Evolutionary conservation across 2,329 filamentous ascomycete species (phyloP), one percentile per base, ranked within the genome.

Genomic region (Ophiostoma himal-ulmi): DNA sequence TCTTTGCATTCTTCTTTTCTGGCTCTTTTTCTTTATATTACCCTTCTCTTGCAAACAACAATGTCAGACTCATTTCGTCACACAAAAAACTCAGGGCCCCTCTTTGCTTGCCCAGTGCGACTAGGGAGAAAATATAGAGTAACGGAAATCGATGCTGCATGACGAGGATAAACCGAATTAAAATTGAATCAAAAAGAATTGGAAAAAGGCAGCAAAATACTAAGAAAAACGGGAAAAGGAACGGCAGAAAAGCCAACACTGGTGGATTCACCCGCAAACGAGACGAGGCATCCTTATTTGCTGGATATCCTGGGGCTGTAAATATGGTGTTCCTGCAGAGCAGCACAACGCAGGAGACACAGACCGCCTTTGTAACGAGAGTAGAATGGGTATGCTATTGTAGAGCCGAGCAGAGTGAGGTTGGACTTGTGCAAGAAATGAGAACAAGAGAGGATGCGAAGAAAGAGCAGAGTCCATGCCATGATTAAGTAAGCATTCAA

Each of bases 41-140:
- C 1, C 22, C 7, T 39, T 65, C 37, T 20, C 34, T 10, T 64
- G 14, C 34, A 36, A 36, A 34, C 11, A 36, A 34, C 4, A 20
- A 34, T 36, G 26, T n/a, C 20, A 39, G 10, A 4, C 20, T 57
- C 4, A 7, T 36, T 57, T 26, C n/a, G 44, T 67, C 67, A 69
- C 36, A 57, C 36, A 44, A 64, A 67, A 71, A 69, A 71, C 52
- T 64, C 37, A 44, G 34, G 67, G 64, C 70, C 70, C 70, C 70
- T 71, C 70, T 69, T 52, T 44, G 70, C 68, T 69, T 68, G 70
- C 62, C 70, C 44, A 60, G 60, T 71, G 70, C n/a, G 44, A 70
- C 67, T 66, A 67, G 44, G 39, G 64, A 62, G 41, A 69, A 69
- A 54, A 65, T 71, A 68, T 71, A 17, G 67, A 71, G 70, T 71